Conservation (phyloP, 176 grass and related monocot genomes). For the Oryza coarctata region DNA sequence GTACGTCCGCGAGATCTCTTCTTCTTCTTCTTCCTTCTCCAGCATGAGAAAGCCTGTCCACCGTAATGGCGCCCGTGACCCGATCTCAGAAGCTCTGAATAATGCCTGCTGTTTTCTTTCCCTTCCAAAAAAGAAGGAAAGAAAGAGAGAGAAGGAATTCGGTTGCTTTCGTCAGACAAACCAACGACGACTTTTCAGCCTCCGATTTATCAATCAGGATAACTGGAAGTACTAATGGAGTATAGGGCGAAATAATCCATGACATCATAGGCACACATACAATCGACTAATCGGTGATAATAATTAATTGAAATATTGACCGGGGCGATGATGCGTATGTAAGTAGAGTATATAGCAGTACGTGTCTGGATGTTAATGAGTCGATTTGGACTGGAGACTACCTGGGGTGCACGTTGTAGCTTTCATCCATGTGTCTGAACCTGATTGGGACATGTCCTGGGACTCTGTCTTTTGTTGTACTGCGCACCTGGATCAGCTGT, state of each 20-base stretch:
- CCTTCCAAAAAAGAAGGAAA: too few species aligned
- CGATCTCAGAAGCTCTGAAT: neutral
- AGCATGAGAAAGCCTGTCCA: neutral
- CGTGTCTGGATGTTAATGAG: neutral
- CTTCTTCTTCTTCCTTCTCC: neutral
- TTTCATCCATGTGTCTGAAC: too few species aligned
- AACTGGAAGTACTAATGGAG: too few species aligned
- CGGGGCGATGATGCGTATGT: too few species aligned
- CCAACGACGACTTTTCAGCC: too few species aligned
- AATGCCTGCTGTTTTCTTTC: neutral
- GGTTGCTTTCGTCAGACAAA: too few species aligned
- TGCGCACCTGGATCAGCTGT: neutral
- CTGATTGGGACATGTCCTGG: neutral
- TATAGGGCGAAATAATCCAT: neutral
- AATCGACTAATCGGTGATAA: neutral
- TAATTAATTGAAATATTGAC: neutral
- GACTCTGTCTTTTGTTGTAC: neutral
- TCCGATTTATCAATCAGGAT: neutral
- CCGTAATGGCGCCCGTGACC: neutral
- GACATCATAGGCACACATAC: neutral
- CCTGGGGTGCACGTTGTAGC: neutral
- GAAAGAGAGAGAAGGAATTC: too few species aligned
- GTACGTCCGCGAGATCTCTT: neutral
- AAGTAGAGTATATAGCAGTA: neutral
- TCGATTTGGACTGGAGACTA: neutral